These are phyloP conservation scores for Coemansia sp. DNA, from an alignment of 192 early-diverging fungal genomes.

Conservation along the genomic window DNA sequence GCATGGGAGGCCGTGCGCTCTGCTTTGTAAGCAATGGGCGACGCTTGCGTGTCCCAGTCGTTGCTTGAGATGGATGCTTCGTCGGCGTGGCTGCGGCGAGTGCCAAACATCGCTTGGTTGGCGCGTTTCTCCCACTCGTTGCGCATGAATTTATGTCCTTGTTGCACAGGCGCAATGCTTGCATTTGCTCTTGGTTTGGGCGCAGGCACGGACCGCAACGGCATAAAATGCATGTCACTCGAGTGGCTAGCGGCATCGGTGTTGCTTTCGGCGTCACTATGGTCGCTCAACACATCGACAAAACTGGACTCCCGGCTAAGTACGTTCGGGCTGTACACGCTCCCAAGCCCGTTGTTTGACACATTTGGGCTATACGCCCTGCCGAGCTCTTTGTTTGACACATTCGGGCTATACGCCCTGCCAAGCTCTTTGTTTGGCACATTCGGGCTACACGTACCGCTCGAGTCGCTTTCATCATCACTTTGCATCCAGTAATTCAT, in stretches of 20 bases:
- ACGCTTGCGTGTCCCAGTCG: not conserved
- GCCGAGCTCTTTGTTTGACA: no score
- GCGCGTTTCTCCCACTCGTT: constrained; percentile 36
- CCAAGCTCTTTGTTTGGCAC: not conserved
- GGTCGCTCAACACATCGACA: constrained; percentile 2
- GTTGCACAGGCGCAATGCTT: not conserved
- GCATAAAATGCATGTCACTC: constrained; percentile 1
- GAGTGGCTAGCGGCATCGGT: not conserved
- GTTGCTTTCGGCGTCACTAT: not conserved
- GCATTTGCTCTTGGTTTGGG: not conserved
- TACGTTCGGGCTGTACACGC: no score
- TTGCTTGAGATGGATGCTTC: constrained; percentile 1
- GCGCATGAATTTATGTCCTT: constrained; percentile 16
- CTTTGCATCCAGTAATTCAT: constrained; percentile 44
- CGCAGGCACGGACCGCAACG: constrained; percentile 18
- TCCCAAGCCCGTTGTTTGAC: no score
- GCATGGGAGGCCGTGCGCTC: not conserved
- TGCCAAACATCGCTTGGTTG: constrained; percentile 38
- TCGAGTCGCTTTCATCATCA: constrained; percentile 6
- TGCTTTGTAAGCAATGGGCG: not conserved
- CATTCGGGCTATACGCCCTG: no score
- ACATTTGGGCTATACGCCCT: no score
- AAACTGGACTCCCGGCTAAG: constrained; percentile 7
- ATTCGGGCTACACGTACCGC: not conserved
- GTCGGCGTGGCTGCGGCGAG: constrained; percentile 7